Conservation (phyloP, 169 alveolate genomes). For the Eimeria praecox region DNA sequence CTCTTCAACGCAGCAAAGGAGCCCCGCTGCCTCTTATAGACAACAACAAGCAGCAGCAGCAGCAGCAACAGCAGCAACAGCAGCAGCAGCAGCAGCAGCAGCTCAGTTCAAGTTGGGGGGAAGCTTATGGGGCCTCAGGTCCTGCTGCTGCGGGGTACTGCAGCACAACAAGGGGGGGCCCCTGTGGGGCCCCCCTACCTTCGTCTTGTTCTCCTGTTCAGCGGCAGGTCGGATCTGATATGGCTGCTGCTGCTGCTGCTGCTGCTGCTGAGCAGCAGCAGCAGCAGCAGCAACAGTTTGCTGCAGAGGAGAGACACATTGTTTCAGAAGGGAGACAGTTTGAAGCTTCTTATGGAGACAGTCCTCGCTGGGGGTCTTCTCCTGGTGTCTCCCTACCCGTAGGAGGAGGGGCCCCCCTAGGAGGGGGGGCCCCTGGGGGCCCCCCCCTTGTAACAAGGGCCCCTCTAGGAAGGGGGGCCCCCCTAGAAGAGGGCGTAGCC, state of each 20-base stretch:
- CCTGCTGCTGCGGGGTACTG: not conserved
- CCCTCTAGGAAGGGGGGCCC: too few species aligned
- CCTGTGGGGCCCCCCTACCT: constrained; percentile 1
- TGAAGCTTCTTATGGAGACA: not conserved
- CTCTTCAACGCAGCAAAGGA: not conserved
- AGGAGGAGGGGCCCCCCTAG: not conserved
- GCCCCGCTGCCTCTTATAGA: not conserved
- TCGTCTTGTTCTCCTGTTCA: not conserved
- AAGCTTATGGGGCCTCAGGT: not conserved
- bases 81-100: constrained; percentile 34
- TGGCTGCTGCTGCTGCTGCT: not conserved
- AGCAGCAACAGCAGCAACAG: constrained; percentile 43
- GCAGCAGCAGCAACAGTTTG: not conserved
- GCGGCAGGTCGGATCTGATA: not conserved
- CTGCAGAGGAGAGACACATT: not conserved
- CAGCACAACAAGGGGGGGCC: not conserved
- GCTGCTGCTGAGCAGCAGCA: not conserved
- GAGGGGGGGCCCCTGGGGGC: too few species aligned
- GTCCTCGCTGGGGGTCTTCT: not conserved
- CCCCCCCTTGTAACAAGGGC: too few species aligned
- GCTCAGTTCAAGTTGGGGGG: not conserved
- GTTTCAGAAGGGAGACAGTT: not conserved
- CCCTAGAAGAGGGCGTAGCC: too few species aligned
- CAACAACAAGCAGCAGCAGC: not conserved
- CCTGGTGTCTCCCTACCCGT: not conserved